These are phyloP conservation scores for Termitomyces heimii DNA, from an alignment of 768 basidiomycete genomes.

Conservation along the genomic window DNA sequence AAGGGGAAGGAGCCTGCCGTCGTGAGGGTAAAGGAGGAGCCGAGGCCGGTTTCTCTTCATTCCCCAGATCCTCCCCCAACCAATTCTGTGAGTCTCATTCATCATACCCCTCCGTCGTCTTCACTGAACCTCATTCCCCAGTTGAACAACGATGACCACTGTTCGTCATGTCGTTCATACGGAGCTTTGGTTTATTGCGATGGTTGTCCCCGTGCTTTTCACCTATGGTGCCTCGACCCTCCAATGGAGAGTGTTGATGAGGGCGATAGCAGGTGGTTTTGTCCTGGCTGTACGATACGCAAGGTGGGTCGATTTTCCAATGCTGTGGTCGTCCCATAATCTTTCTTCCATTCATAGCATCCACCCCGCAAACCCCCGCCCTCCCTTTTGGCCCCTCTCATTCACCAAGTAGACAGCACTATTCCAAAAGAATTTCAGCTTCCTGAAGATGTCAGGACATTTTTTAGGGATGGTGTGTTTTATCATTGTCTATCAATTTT, in stretches of 20 bases:
- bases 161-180: conserved; percentile 74
- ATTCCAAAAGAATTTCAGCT: conserved; percentile 83
- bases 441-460: conserved; percentile 75
- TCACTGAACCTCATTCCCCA: conserved; percentile 15
- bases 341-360: conserved; percentile 35
- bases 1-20: conserved; percentile 40
- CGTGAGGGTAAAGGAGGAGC: conserved; percentile 49
- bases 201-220: conserved; percentile 93
- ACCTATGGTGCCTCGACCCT: conserved; percentile 95
- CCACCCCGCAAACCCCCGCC: conserved; percentile 62
- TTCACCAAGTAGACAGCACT: conserved; percentile 58
- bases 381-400: conserved; percentile 65
- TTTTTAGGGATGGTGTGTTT: conserved; percentile 81
- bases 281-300: conserved; percentile 61
- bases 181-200: conserved; percentile 95
- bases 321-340: conserved; percentile 9
- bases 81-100: conserved; percentile 31
- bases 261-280: conserved; percentile 80
- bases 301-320: conserved; percentile 41
- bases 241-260: conserved; percentile 88
- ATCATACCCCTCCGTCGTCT: background rate
- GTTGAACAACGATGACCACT: conserved; percentile 76
- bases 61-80: conserved; percentile 38
- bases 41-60: conserved; percentile 35
- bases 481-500: conserved; percentile 3